Base-by-base conservation (phyloP, 2,329 filamentous ascomycete species). In the Beauveria sp. region DNA sequence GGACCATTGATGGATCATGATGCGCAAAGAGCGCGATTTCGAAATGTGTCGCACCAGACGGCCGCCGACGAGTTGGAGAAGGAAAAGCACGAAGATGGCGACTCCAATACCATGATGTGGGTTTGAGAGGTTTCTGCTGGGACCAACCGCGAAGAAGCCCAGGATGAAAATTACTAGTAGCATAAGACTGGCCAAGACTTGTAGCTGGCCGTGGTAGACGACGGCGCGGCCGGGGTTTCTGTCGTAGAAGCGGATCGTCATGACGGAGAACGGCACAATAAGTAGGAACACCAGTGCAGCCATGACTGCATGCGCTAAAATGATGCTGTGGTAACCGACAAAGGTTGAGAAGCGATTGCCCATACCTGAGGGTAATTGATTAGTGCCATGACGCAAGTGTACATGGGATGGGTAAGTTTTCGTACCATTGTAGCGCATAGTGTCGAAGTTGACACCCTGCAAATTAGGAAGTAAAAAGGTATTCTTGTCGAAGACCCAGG, bases 101-200 rank as follows among this genome's bases (percentile, higher is more conserved):
- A 93, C 79, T 16, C 90, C 90, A 65, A 95, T 93, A 64, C 88
- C 89, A 73, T 96, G 90, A 71, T 96, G 90, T 0, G 90, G 90
- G 70, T 96, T 96, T 9, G 88, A 87, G 68, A 92, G 75, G 66
- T 83, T 89, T 63, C 90, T 81, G 50, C 81, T 78, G 0, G 86
- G 85, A 0, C 90, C 90, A 14, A 95, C 90, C 12, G 91, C 89
- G 67, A 92, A 87, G 75, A 85, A 93, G 8, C 90, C 90, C 14
- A 92, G 78, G 50, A 90, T 79, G 64, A 96, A 88, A 9, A 90
- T 81, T 14, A 87, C 87, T 0, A 90, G 88, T 7, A 86, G 78
- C 60, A 93, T 74, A 20, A 87, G 76, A 12, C 89, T 80, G 2
- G 86, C 85, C 62, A 92, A 71, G 58, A 91, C 81, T 63, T 93